Percentiles rank a stretch among this genome's conserved stretches.
Conservation (phyloP, 2,329 filamentous ascomycete species). For the Thelonectria rubi region DNA sequence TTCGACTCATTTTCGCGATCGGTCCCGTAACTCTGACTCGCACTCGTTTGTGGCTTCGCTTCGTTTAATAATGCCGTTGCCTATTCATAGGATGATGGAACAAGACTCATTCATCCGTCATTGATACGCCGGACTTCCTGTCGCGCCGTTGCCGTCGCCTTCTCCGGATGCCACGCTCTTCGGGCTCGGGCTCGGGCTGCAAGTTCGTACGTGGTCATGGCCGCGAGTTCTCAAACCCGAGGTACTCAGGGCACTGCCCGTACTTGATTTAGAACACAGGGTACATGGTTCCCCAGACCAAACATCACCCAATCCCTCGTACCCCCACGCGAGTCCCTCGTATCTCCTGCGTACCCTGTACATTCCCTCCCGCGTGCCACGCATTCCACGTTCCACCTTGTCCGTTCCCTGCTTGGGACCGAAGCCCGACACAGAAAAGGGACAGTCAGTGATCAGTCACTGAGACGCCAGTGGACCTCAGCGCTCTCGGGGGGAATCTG, state of each 20-base stretch:
- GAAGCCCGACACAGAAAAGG: conserved; percentile 3
- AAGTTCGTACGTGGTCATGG: background rate
- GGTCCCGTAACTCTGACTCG: conserved; percentile 5
- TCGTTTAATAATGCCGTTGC: conserved; percentile 5
- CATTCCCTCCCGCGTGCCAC: conserved; percentile 28
- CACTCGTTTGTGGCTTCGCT: conserved; percentile 3
- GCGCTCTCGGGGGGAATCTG: conserved; percentile 2
- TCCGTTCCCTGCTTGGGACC: conserved; percentile 11
- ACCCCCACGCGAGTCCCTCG: conserved; percentile 29
- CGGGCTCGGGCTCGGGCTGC: conserved; percentile 24
- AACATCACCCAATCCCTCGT: conserved; percentile 29
- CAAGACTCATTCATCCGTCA: background rate
- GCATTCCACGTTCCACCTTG: conserved; percentile 28
- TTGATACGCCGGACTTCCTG: conserved; percentile 1
- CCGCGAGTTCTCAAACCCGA: conserved; percentile 16
- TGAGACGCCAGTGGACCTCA: conserved; percentile 19
- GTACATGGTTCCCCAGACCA: conserved; percentile 25
- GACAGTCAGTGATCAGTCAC: conserved; percentile 22
- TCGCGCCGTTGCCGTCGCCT: conserved; percentile 21
- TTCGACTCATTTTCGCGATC: conserved; percentile 3
- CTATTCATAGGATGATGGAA: background rate
- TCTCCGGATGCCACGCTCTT: conserved; percentile 14
- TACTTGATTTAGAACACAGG: conserved; percentile 34
- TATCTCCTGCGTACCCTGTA: conserved; percentile 32
- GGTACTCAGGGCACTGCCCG: conserved; percentile 24